phyloP scores from a whole-genome alignment of 352 stramenopile species.

The Phytophthora rubi region DNA sequence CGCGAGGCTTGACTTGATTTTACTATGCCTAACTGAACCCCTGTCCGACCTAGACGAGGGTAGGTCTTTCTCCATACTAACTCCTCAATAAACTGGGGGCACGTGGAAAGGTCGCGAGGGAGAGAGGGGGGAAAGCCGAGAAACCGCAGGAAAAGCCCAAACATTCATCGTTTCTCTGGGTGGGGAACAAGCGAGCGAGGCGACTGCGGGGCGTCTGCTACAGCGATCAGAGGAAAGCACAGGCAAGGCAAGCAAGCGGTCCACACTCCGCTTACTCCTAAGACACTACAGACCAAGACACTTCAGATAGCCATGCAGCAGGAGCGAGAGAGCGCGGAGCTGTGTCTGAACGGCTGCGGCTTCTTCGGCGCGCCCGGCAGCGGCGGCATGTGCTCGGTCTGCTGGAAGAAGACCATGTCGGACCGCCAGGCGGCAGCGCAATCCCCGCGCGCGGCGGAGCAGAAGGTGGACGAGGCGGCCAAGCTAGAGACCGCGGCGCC shows the following conservation, averaged over 20 bases:
- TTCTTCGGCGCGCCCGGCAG: conserved; percentile 78
- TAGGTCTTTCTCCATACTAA: conserved; percentile 4
- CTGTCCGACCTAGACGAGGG: conserved; percentile 7
- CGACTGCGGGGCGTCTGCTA: conserved; percentile 15
- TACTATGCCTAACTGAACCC: conserved; percentile 19
- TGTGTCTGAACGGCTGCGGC: conserved; percentile 79
- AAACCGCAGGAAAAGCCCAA: conserved; percentile 10
- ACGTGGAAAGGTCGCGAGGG: conserved; percentile 31
- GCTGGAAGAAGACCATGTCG: conserved; percentile 88
- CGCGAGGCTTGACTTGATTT: conserved; percentile 12
- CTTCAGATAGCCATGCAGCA: conserved; percentile 63
- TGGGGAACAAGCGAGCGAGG: conserved; percentile 40
- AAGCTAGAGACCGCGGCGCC: conserved; percentile 12
- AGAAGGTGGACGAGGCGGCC: conserved; percentile 30
- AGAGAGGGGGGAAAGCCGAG: conserved; percentile 28
- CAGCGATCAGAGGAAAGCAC: background rate
- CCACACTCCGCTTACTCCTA: background rate
- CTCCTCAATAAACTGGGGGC: background rate
- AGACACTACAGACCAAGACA: background rate
- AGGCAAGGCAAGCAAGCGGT: background rate
- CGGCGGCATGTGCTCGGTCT: conserved; percentile 85
- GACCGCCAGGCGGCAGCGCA: conserved; percentile 56
- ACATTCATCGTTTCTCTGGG: conserved; percentile 74
- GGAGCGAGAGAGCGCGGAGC: conserved; percentile 74
- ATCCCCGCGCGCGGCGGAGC: conserved; percentile 26